Percentiles rank a stretch among this genome's conserved stretches.
Evolutionary conservation across 345 rosid species (phyloP).

Genomic region (Trapa incisa): DNA sequence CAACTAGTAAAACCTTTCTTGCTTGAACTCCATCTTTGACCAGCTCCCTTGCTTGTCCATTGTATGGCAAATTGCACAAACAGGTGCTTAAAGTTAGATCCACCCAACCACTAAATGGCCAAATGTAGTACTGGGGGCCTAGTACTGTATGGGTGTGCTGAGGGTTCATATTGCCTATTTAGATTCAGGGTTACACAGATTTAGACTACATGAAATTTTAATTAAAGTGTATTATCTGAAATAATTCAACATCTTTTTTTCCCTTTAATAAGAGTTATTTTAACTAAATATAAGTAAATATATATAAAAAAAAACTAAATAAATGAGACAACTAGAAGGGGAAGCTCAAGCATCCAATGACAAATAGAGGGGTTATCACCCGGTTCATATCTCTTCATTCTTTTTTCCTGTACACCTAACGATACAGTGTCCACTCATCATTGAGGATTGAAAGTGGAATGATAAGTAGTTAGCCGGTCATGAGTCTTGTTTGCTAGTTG

Average conservation of each 20-base stretch:
- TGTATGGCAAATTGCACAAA: slow-evolving; percentile 33
- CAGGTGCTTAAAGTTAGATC: slow-evolving; percentile 11
- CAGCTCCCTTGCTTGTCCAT: slow-evolving; percentile 20
- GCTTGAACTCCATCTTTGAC: slow-evolving; percentile 33
- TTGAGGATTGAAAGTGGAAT: background rate
- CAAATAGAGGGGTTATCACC: background rate
- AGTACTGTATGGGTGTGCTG: background rate
- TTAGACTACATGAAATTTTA: too few species aligned
- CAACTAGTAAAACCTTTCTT: slow-evolving; percentile 6
- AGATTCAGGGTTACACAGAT: slow-evolving; percentile 26
- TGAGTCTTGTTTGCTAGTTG: background rate
- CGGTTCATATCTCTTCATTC: background rate
- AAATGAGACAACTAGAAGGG: slow-evolving; percentile 15
- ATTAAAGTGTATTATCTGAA: too few species aligned
- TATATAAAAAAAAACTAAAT: too few species aligned
- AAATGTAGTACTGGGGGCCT: background rate
- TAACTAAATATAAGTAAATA: too few species aligned
- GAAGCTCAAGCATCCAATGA: slow-evolving; percentile 54
- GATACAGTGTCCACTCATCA: background rate
- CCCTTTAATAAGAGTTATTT: too few species aligned
- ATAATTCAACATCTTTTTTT: too few species aligned
- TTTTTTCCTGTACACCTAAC: background rate
- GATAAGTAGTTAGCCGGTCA: slow-evolving; percentile 1
- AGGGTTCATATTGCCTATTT: slow-evolving; percentile 21
- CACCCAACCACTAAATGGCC: background rate